Evolutionary conservation across 176 grass and related monocot genomes (phyloP).

Genomic region (Bonia amplexicaulis): DNA sequence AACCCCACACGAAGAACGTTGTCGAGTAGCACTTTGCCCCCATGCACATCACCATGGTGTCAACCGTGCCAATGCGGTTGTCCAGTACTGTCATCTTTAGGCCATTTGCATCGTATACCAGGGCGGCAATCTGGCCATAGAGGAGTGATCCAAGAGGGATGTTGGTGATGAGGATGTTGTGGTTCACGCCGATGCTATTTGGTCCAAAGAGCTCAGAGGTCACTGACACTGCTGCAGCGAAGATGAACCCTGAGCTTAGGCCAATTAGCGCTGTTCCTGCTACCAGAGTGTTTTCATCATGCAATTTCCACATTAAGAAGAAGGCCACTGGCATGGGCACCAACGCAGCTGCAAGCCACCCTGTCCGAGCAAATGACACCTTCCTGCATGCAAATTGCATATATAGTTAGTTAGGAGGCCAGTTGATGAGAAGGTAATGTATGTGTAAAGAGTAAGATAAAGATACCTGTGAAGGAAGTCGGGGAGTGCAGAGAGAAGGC

Average conservation of each 20-base stretch:
- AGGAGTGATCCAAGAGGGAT: conserved; percentile 87
- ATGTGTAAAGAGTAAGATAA: not conserved
- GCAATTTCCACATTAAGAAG: conserved; percentile 57
- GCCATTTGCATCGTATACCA: conserved; percentile 76
- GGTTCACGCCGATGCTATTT: conserved; percentile 75
- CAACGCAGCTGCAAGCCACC: conserved; percentile 64
- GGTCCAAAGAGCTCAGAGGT: conserved; percentile 91
- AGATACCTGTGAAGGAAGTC: conserved; percentile 67
- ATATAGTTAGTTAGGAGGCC: not conserved
- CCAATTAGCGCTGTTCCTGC: conserved; percentile 65
- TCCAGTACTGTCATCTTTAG: conserved; percentile 3
- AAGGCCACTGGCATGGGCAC: conserved; percentile 75
- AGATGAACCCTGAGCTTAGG: conserved; percentile 90
- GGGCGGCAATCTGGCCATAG: conserved; percentile 73
- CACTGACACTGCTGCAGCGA: conserved; percentile 72
- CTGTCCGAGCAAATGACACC: conserved; percentile 69
- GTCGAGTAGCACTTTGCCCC: conserved; percentile 71
- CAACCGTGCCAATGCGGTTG: conserved; percentile 26
- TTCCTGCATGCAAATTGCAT: conserved; percentile 50
- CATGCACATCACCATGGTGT: conserved; percentile 77
- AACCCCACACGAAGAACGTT: conserved; percentile 75
- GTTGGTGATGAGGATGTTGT: conserved; percentile 96
- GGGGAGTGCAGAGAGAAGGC: conserved; percentile 66
- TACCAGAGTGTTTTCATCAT: conserved; percentile 36
- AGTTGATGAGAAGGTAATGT: not conserved